phyloP scores from a whole-genome alignment of 352 stramenopile species.

The Globisporangium spinosum region DNA sequence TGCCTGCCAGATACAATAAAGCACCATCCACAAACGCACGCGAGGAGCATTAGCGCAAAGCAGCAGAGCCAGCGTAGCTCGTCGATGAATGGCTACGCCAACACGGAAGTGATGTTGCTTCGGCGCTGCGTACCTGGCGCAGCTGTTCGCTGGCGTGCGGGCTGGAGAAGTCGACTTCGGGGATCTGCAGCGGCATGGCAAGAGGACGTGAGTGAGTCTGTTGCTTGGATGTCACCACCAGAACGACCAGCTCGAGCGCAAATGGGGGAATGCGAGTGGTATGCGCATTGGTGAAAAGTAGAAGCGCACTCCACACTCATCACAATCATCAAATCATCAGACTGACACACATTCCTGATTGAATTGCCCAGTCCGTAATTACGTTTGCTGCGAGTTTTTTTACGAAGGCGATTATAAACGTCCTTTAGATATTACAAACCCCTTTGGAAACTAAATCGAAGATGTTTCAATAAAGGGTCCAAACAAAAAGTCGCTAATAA shows the following conservation, averaged over 20 bases:
- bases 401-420: too few relatives aligned
- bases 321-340: background rate
- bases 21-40: background rate
- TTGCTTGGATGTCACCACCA: background rate
- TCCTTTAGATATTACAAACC: too few relatives aligned
- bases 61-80: background rate
- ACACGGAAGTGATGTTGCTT: background rate
- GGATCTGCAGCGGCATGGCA: constrained; percentile 32
- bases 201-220: background rate
- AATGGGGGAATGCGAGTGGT: background rate
- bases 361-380: too few relatives aligned
- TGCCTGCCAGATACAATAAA: constrained; percentile 16
- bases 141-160: constrained; percentile 42
- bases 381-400: too few relatives aligned
- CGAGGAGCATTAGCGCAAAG: background rate
- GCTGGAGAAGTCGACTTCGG: constrained; percentile 49
- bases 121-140: constrained; percentile 16
- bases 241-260: background rate
- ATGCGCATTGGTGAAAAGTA: background rate
- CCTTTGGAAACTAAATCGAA: too few relatives aligned
- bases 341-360: too few relatives aligned
- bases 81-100: background rate
- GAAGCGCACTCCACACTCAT: background rate
- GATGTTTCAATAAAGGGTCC: too few relatives aligned
- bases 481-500: too few relatives aligned